Evolutionary conservation across 305 asterid species (phyloP).

Genomic region (Ilex paraguariensis): DNA sequence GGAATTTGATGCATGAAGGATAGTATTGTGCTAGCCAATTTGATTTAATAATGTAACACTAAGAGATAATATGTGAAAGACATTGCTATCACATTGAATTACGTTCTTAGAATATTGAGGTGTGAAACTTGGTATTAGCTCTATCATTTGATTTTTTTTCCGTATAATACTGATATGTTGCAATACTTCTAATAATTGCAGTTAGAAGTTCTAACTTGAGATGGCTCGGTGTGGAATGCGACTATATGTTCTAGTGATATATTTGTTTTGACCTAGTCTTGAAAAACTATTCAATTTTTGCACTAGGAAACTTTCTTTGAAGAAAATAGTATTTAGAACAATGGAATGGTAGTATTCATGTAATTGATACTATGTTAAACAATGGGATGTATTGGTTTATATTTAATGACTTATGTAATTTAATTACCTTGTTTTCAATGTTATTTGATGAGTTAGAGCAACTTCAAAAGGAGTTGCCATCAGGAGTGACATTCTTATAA

Average conservation of each 20-base stretch:
- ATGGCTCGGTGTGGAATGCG: conserved; percentile 44
- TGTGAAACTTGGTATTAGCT: no score
- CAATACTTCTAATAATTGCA: conserved; percentile 7
- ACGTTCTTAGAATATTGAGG: not conserved
- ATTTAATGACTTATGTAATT: no score
- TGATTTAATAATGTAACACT: not conserved
- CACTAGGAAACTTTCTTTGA: conserved; percentile 42
- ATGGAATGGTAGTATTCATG: no score
- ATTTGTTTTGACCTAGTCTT: conserved; percentile 47
- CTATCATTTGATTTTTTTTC: no score
- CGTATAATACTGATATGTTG: not conserved
- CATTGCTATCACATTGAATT: not conserved
- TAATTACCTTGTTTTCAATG: no score
- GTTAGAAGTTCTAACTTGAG: conserved; percentile 44
- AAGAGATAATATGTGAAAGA: not conserved
- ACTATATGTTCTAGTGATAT: conserved; percentile 46
- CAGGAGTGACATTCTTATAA: no score
- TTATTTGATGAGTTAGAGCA: no score
- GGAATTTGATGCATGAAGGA: not conserved
- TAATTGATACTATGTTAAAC: no score
- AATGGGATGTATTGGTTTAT: no score
- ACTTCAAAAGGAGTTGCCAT: no score
- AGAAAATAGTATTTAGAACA: conserved; percentile 7
- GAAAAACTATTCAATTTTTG: conserved; percentile 45
- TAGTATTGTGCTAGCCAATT: not conserved